phyloP scores from a whole-genome alignment of 352 stramenopile species.

The Phytophthora agathidicida region DNA sequence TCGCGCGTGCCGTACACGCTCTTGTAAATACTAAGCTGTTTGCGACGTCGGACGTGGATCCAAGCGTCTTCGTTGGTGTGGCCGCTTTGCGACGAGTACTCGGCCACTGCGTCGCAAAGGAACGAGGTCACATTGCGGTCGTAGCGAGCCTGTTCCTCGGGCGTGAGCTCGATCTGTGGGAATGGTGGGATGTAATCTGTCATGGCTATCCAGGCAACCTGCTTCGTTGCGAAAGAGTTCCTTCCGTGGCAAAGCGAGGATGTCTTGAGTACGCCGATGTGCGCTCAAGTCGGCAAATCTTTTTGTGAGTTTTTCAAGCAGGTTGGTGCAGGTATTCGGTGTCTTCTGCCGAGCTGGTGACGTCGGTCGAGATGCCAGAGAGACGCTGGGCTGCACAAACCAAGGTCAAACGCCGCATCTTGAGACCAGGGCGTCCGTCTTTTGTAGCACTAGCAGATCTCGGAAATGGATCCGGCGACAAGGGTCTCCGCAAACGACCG shows the following conservation, averaged over 20 bases:
- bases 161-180: constrained; percentile 42
- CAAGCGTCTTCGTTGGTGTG: constrained; percentile 48
- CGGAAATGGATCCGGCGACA: constrained; percentile 32
- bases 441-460: constrained; percentile 41
- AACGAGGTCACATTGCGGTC: constrained; percentile 46
- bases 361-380: constrained; percentile 23
- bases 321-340: constrained; percentile 20
- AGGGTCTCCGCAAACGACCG: constrained; percentile 9
- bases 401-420: constrained; percentile 27
- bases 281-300: constrained; percentile 31
- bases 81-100: constrained; percentile 37
- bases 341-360: constrained; percentile 3
- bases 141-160: constrained; percentile 40
- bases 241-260: constrained; percentile 7
- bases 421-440: constrained; percentile 33
- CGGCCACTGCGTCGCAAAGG: constrained; percentile 41
- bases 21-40: constrained; percentile 54
- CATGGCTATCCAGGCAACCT: constrained; percentile 23
- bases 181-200: constrained; percentile 36
- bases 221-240: too few species aligned
- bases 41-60: constrained; percentile 45
- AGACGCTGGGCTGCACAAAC: constrained; percentile 23
- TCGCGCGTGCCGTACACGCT: constrained; percentile 47
- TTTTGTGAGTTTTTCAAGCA: constrained; percentile 31
- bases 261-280: constrained; percentile 13